Evolutionary conservation across 2,329 filamentous ascomycete species (phyloP).

Genomic region (Phyllosticta citrichinensis): DNA sequence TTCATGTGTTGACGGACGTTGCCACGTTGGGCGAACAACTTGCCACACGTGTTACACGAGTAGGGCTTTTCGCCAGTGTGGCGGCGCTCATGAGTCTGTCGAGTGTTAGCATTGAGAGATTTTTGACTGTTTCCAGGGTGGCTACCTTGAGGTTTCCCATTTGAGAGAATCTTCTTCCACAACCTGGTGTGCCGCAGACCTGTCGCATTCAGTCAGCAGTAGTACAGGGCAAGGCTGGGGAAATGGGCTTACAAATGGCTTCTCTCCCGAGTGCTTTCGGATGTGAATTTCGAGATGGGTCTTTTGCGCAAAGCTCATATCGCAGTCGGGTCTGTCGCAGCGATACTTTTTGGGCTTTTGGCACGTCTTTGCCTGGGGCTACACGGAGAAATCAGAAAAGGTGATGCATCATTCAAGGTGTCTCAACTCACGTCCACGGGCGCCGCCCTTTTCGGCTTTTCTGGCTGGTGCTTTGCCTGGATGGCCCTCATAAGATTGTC

Average conservation of each 20-base stretch:
- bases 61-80: slow-evolving; percentile 85
- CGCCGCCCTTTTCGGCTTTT: slow-evolving; percentile 20
- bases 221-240: background rate
- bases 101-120: slow-evolving; percentile 3
- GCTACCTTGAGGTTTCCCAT: slow-evolving; percentile 78
- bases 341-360: slow-evolving; percentile 53
- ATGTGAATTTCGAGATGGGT: slow-evolving; percentile 88
- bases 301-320: slow-evolving; percentile 79
- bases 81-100: slow-evolving; percentile 70
- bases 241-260: slow-evolving; percentile 63
- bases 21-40: slow-evolving; percentile 74
- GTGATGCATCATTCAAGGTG: background rate
- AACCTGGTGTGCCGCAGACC: slow-evolving; percentile 62
- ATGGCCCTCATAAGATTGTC: slow-evolving; percentile 85
- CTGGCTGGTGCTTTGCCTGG: slow-evolving; percentile 51
- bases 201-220: slow-evolving; percentile 15
- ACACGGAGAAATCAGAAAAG: background rate
- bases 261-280: slow-evolving; percentile 78
- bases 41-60: slow-evolving; percentile 67
- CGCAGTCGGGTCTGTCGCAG: slow-evolving; percentile 65
- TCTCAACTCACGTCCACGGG: slow-evolving; percentile 19
- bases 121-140: slow-evolving; percentile 8
- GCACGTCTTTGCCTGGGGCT: slow-evolving; percentile 18
- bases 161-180: slow-evolving; percentile 76
- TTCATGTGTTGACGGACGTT: slow-evolving; percentile 78